A percentile compares a stretch with the other conserved stretches of the same genome.
Evolutionary conservation across 1,139 yeast species (phyloP).

Genomic region (Neolecta irregularis): DNA sequence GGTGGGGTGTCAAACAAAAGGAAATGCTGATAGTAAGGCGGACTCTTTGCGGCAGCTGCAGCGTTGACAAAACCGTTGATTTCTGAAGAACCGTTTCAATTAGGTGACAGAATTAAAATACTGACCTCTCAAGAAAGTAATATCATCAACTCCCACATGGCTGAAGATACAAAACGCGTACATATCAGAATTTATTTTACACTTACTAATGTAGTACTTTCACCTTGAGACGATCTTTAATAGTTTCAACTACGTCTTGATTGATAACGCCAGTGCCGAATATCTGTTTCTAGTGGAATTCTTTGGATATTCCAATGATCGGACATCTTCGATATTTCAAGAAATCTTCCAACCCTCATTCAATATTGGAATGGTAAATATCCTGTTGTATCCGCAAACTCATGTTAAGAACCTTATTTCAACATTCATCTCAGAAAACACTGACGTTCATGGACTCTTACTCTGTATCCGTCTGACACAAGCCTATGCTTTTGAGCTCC

Average conservation of each 20-base stretch:
- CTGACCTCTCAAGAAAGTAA: conserved; percentile 40
- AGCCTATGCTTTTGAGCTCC: conserved; percentile 45
- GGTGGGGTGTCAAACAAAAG: conserved; percentile 1
- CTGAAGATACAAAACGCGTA: conserved; percentile 40
- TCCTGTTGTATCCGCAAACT: conserved; percentile 24
- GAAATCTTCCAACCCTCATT: conserved; percentile 37
- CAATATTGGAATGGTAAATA: conserved; percentile 28
- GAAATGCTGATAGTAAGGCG: neutral
- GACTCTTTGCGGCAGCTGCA: neutral
- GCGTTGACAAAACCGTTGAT: neutral
- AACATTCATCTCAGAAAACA: conserved; percentile 20
- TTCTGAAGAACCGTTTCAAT: conserved; percentile 13
- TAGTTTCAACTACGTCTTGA: conserved; percentile 6
- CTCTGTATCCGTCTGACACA: conserved; percentile 65
- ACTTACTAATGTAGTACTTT: neutral
- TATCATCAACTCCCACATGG: conserved; percentile 71
- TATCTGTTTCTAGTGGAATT: conserved; percentile 7
- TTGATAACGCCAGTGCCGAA: conserved; percentile 6
- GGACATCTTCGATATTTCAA: conserved; percentile 31
- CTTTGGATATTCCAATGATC: conserved; percentile 22
- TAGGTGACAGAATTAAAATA: conserved; percentile 43
- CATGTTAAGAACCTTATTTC: conserved; percentile 33
- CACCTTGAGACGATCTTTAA: conserved; percentile 5
- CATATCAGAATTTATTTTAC: neutral
- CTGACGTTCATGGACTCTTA: conserved; percentile 66